Conservation (phyloP, 73 alveolate genomes). For the Paramecium sonneborni region DNA sequence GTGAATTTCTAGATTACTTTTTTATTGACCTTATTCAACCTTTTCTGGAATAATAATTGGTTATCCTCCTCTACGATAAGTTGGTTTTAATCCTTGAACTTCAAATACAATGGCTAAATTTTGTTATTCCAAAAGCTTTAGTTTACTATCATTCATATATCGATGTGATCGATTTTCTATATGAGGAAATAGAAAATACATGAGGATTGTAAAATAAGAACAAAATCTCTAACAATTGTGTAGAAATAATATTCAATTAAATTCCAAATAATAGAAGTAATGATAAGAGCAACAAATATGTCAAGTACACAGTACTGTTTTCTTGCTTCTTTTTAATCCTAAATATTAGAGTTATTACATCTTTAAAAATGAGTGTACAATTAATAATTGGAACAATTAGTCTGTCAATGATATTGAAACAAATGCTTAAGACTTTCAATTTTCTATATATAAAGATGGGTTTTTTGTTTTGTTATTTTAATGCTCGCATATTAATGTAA, state of each 20-base stretch:
- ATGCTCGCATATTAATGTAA: conserved; percentile 50
- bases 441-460: conserved; percentile 17
- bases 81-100: conserved; percentile 11
- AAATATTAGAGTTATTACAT: neutral
- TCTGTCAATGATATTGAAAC: conserved; percentile 17
- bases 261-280: conserved; percentile 48
- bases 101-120: conserved; percentile 11
- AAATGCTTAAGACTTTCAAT: neutral
- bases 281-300: neutral
- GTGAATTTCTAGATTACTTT: neutral
- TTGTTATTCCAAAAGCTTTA: neutral
- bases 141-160: neutral
- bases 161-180: conserved; percentile 17
- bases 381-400: conserved; percentile 23
- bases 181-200: neutral
- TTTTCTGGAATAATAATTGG: neutral
- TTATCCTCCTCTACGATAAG: conserved; percentile 32
- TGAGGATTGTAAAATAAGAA: neutral
- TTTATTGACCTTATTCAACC: neutral
- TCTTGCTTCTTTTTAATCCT: conserved; percentile 30
- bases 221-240: neutral
- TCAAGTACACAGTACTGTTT: neutral
- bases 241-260: neutral
- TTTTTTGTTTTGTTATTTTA: neutral
- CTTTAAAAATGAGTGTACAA: conserved; percentile 5